Conservation (phyloP, 2,329 filamentous ascomycete species). For the Aaosphaeria pasadenensis region DNA sequence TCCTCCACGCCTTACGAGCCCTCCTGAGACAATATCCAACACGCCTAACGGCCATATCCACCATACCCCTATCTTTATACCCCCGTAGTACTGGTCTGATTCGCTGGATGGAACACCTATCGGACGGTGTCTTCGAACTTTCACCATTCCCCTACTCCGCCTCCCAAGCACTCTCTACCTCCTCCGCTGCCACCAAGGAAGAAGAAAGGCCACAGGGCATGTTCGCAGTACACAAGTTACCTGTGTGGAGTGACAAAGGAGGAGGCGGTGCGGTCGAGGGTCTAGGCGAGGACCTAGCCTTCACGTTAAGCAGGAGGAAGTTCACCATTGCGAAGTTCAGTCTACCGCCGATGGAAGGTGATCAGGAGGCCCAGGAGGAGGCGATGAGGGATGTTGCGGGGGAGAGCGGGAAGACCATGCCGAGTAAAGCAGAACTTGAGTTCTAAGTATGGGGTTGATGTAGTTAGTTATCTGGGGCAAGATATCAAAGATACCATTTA, state of each 20-base stretch:
- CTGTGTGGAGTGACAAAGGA: slow-evolving; percentile 83
- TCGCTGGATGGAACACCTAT: slow-evolving; percentile 81
- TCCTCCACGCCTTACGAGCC: slow-evolving; percentile 74
- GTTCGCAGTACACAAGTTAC: slow-evolving; percentile 76
- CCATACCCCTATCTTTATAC: slow-evolving; percentile 76
- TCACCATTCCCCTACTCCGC: slow-evolving; percentile 65
- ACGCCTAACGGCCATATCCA: slow-evolving; percentile 69
- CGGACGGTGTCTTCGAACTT: slow-evolving; percentile 83
- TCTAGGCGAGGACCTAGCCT: slow-evolving; percentile 82
- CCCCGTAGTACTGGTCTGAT: slow-evolving; percentile 72
- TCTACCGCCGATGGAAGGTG: slow-evolving; percentile 80
- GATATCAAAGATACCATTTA: no score
- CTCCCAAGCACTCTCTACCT: slow-evolving; percentile 47
- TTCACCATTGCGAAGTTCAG: slow-evolving; percentile 86
- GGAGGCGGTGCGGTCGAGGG: slow-evolving; percentile 65
- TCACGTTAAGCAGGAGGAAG: slow-evolving; percentile 79
- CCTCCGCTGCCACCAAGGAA: slow-evolving; percentile 51
- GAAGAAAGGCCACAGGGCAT: slow-evolving; percentile 84
- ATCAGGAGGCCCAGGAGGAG: slow-evolving; percentile 59
- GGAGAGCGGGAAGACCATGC: slow-evolving; percentile 52
- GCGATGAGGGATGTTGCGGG: slow-evolving; percentile 6
- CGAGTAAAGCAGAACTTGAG: slow-evolving; percentile 59
- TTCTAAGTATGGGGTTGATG: slow-evolving; percentile 45
- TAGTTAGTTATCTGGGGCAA: no score
- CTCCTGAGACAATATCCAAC: slow-evolving; percentile 66